phyloP scores from a whole-genome alignment of 2,329 filamentous ascomycete genomes.

The Aspergillus alliaceus region DNA sequence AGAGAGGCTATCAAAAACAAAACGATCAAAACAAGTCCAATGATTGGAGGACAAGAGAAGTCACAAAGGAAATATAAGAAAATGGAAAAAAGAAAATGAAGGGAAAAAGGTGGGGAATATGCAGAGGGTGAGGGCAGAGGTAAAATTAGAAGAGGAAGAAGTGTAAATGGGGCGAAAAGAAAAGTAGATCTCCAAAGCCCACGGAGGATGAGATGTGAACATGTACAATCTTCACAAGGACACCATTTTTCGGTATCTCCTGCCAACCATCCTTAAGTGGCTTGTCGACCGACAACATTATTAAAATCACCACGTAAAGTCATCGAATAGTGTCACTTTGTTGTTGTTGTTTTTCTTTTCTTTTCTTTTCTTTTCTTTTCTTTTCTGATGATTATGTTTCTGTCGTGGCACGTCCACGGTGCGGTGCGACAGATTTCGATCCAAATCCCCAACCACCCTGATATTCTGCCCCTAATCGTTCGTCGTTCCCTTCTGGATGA shows the following conservation, averaged over 20 bases:
- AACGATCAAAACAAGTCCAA: slow-evolving; percentile 18
- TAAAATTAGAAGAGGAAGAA: not conserved
- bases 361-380: not conserved
- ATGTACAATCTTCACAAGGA: not conserved
- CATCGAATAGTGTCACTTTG: slow-evolving; percentile 17
- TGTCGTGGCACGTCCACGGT: slow-evolving; percentile 9
- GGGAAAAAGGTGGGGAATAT: slow-evolving; percentile 29
- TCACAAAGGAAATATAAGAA: slow-evolving; percentile 20
- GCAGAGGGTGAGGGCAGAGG: slow-evolving; percentile 7
- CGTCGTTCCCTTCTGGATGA: slow-evolving; percentile 13
- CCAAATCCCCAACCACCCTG: not conserved
- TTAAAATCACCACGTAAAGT: slow-evolving; percentile 18
- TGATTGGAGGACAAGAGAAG: slow-evolving; percentile 18
- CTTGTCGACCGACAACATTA: slow-evolving; percentile 14
- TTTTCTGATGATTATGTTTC: not conserved
- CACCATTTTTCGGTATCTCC: slow-evolving; percentile 2
- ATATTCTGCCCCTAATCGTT: not conserved
- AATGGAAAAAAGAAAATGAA: slow-evolving; percentile 24
- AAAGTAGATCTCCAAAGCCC: not conserved
- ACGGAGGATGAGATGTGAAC: not conserved
- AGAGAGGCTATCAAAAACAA: slow-evolving; percentile 19
- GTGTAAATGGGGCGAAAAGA: not conserved
- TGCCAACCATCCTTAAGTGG: slow-evolving; percentile 20
- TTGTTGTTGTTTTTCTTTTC: no score
- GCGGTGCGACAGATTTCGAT: not conserved